Percentiles rank a stretch among this genome's conserved stretches.
Evolutionary conservation across 805 yeast genomes (phyloP).

Genomic region (Suhomyces kilbournensis): DNA sequence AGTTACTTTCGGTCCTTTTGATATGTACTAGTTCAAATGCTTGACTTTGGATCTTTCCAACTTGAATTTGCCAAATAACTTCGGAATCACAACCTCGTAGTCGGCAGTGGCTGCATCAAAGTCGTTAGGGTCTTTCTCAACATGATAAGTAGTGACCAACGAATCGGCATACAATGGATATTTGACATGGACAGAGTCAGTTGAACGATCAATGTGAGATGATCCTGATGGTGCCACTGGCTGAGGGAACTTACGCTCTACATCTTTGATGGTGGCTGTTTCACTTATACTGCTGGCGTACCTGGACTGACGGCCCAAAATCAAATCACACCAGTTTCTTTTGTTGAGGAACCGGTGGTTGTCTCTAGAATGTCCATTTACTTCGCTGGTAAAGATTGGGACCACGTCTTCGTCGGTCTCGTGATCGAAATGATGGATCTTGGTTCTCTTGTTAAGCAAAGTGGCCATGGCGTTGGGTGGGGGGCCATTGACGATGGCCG

Average conservation of each 20-base stretch:
- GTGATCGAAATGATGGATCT: slow-evolving; percentile 62
- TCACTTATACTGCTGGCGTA: slow-evolving; percentile 17
- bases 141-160: slow-evolving; percentile 66
- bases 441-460: slow-evolving; percentile 64
- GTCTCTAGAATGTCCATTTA: slow-evolving; percentile 46
- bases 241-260: slow-evolving; percentile 39
- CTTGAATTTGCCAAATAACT: slow-evolving; percentile 34
- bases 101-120: slow-evolving; percentile 52
- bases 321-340: slow-evolving; percentile 71
- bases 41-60: slow-evolving; percentile 33
- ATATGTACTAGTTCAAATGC: slow-evolving; percentile 18
- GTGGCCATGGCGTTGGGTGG: slow-evolving; percentile 87
- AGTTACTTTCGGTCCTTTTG: background rate
- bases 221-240: slow-evolving; percentile 19
- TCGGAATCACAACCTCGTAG: slow-evolving; percentile 73
- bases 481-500: slow-evolving; percentile 90
- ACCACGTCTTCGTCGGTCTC: slow-evolving; percentile 77
- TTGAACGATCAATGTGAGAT: background rate
- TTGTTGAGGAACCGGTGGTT: slow-evolving; percentile 59
- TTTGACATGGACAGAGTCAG: slow-evolving; percentile 33
- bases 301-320: slow-evolving; percentile 44
- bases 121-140: slow-evolving; percentile 59
- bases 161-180: slow-evolving; percentile 59
- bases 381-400: slow-evolving; percentile 63
- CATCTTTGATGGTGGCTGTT: slow-evolving; percentile 1